phyloP scores from a whole-genome alignment of 2,329 filamentous ascomycete species.

The Decorospora gaudefroyi region DNA sequence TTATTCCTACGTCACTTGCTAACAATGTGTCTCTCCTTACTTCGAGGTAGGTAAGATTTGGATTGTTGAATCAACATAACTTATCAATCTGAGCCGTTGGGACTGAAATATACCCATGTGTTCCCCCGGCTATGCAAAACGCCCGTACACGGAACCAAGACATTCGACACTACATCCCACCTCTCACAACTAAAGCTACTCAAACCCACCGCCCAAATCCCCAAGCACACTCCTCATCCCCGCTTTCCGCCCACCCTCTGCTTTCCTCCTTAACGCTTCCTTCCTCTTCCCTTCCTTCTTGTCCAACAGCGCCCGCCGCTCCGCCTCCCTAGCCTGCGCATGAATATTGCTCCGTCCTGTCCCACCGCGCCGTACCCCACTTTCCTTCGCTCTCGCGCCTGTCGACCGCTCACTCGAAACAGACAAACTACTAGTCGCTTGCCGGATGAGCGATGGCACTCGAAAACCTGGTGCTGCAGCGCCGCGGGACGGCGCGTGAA shows the following conservation, averaged over 20 bases:
- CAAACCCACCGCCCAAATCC: constrained; percentile 43
- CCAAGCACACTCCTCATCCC: constrained; percentile 43
- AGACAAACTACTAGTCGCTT: constrained; percentile 66
- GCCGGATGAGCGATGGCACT: constrained; percentile 71
- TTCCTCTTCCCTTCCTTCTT: constrained; percentile 57
- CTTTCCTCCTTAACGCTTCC: constrained; percentile 54
- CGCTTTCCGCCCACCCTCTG: constrained; percentile 32
- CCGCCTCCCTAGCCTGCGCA: constrained; percentile 62
- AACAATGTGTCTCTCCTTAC: no score
- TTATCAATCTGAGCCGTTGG: no score
- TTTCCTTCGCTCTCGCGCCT: constrained; percentile 32
- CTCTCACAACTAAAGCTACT: constrained; percentile 24
- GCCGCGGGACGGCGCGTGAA: constrained; percentile 54
- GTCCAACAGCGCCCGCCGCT: constrained; percentile 57
- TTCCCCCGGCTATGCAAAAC: background rate
- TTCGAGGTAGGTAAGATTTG: no score
- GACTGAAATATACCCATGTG: no score
- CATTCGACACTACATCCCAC: background rate
- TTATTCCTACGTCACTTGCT: no score
- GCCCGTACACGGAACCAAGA: no score
- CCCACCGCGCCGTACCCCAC: constrained; percentile 54
- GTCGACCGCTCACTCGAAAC: constrained; percentile 43
- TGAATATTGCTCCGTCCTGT: constrained; percentile 65
- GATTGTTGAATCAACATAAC: no score
- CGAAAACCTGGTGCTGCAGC: constrained; percentile 57